Base-by-base conservation (phyloP, 1,139 yeast genomes). In the Sugiyamaella xylanicola region DNA sequence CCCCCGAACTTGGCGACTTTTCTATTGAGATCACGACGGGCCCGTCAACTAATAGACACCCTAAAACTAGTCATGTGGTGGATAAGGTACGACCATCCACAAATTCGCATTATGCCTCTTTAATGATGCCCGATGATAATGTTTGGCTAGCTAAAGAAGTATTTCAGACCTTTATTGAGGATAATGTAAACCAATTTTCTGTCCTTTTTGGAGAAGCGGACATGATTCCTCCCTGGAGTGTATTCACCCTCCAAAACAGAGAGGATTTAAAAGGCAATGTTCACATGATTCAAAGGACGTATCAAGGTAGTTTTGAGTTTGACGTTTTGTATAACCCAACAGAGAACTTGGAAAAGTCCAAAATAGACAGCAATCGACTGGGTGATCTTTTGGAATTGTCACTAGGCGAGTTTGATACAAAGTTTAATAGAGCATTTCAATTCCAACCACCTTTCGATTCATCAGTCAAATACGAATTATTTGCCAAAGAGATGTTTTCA, bases 141-240 rank as follows among this genome's bases (percentile, higher is more conserved):
- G 77, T 82, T 4, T 92, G 97, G 97, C 79, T 79, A 66, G 95
- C 95, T 1, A 80, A 80, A 58, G 97, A 90, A 56, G 79, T 92
- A 4, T 87, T 86, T 66, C 74, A 83, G 66, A 82, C 91, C 0
- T 63, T 91, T 59, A 65, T 90, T 42, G 86, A 85, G 64, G 95
- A 89, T 56, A 82, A 88, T 2, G 73, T 91, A 15, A 72, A 78
- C 54, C 73, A 74, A n/a, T 66, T 86, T 32, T 66, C 78, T 17
- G 76, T 76, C 27, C 66, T 65, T 5, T 70, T 74, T 51, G 51
- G 51, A 17, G 76, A 74, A 2, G 63, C 69, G 1, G 69, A 69
- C 2, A 61, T 68, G 8, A 59, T 74, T 21, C 71, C 74, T 15
- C 73, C 76, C 1, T 68, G 72, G 51, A 70, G 74, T 25, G 66